These are phyloP conservation scores for Ecytonucleospora hepatopenaei DNA, from an alignment of 371 early-diverging fungal genomes.

Conservation along the genomic window DNA sequence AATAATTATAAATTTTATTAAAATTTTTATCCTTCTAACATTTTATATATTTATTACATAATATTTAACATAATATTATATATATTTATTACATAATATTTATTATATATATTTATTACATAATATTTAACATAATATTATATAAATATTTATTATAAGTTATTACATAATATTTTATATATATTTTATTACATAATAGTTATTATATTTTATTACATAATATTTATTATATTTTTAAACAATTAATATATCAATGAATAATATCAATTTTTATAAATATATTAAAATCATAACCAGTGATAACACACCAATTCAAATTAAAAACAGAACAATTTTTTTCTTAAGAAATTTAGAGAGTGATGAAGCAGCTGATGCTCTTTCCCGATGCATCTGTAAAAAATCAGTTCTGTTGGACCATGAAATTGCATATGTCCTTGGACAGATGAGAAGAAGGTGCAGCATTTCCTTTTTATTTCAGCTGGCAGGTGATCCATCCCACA, in stretches of 20 bases:
- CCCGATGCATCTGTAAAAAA: conserved; percentile 63
- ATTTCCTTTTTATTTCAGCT: conserved; percentile 64
- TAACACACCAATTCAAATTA: conserved; percentile 26
- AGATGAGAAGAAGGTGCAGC: conserved; percentile 71
- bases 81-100: no score
- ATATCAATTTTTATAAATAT: conserved; percentile 9
- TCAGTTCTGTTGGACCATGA: conserved; percentile 92
- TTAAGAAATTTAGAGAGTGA: conserved; percentile 70
- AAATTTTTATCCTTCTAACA: background rate
- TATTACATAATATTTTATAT: background rate
- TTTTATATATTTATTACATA: background rate
- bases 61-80: background rate
- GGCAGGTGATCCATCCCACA: conserved; percentile 63
- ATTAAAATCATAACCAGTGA: background rate
- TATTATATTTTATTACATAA: background rate
- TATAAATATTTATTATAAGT: background rate
- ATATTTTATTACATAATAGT: background rate
- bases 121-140: background rate
- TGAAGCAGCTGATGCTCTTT: conserved; percentile 63
- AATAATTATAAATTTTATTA: background rate
- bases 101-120: background rate
- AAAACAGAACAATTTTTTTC: conserved; percentile 72
- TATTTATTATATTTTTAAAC: background rate
- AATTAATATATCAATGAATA: background rate
- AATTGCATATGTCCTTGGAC: conserved; percentile 90